Evolutionary conservation across 164 flowering plant species (phyloP), one percentile per base, ranked within the genome.

Genomic region (Dillenia turbinata): DNA sequence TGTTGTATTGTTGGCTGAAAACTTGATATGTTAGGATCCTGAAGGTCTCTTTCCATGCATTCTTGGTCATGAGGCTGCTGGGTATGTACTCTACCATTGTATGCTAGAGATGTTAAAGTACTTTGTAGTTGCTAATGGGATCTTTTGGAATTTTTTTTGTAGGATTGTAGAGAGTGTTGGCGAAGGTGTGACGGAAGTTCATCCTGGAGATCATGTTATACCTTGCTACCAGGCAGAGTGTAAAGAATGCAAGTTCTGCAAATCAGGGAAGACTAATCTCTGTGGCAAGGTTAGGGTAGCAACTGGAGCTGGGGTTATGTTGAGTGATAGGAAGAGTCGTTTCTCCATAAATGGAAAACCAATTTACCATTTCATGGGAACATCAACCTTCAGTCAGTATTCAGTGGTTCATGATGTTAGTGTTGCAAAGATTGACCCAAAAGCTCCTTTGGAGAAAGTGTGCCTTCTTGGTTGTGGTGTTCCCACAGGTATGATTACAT

Each of bases 61-160:
- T 76, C 96, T 95, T 66, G 99, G 99, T 67, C 99, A 92, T 66
- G 99, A 95, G 72, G 99, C 97, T 71, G 99, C 99, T 47, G 99
- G 97, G 99, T 90, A 81, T 47, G 83, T 73, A 13, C 10, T 15
- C 14, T 60, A 26, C 13, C 1, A 26, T n/a, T 40, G 12, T 48
- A 33, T 33, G 40, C 40, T 33, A 5, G 6, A 33, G 40, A 33
- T 33, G 40, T 33, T 33, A 33, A 33, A 33, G 40, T 33, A 33
- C 40, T 33, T 33, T 33, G 40, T 33, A 33, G 40, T 33, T 33
- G 40, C 40, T 33, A 5, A 33, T 4, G 6, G 40, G 17, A 22
- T 6, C 54, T 15, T 12, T 63, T 53, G 45, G 45, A 59, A 61
- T 65, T 72, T 59, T 57, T 11, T 57, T 40, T 52, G 49, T 84